Conservation (phyloP, 805 yeast genomes). For the Candida pini region DNA sequence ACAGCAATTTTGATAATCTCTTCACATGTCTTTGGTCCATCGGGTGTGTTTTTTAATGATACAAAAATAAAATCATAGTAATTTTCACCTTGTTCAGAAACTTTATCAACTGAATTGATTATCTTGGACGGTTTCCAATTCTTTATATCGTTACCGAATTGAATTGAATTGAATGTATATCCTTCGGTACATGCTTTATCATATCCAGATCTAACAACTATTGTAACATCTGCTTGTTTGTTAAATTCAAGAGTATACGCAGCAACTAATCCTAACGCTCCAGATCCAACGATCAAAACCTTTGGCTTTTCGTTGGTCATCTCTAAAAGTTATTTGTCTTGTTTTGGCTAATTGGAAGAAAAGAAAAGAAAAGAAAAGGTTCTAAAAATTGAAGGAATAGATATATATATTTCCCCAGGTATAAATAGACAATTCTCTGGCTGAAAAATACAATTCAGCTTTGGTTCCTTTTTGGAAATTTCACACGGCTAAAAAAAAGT, state of each 20-base stretch:
- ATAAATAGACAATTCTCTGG: too few species aligned
- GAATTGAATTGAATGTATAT: conserved; percentile 50
- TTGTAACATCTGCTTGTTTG: conserved; percentile 44
- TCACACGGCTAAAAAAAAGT: too few species aligned
- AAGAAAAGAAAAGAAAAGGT: too few species aligned
- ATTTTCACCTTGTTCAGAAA: conserved; percentile 29
- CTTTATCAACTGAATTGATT: conserved; percentile 38
- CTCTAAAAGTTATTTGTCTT: not conserved
- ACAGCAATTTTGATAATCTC: conserved; percentile 35
- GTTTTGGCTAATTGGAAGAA: too few species aligned
- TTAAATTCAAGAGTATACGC: conserved; percentile 53
- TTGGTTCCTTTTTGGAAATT: too few species aligned
- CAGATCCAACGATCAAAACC: conserved; percentile 70
- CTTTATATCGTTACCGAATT: conserved; percentile 45
- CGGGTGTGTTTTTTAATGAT: conserved; percentile 59
- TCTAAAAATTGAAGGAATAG: too few species aligned
- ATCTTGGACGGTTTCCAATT: conserved; percentile 51
- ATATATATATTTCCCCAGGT: too few species aligned
- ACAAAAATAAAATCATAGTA: conserved; percentile 57
- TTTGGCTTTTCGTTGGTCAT: conserved; percentile 16
- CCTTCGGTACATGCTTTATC: conserved; percentile 46
- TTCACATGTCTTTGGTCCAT: conserved; percentile 37
- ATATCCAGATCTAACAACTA: conserved; percentile 61
- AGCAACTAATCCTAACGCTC: conserved; percentile 80
- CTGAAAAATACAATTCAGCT: too few species aligned